phyloP scores from a whole-genome alignment of 192 early-diverging fungal genomes.

The Phycomyces blakesleeanus region DNA sequence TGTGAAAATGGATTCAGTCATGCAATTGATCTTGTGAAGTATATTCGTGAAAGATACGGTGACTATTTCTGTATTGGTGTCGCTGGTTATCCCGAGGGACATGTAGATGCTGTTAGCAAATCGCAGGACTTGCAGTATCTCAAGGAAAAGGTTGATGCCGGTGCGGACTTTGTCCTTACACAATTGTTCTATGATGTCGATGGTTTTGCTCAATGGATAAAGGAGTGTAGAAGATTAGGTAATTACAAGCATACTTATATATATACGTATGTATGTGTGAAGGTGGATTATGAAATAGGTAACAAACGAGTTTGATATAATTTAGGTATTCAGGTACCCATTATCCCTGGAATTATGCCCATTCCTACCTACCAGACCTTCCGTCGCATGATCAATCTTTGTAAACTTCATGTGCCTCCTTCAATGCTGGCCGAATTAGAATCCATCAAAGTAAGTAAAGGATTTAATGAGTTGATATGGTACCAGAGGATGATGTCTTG shows the following conservation, averaged over 20 bases:
- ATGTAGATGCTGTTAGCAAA: constrained; percentile 57
- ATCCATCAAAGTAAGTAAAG: constrained; percentile 63
- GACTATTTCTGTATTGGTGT: constrained; percentile 90
- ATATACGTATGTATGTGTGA: neutral
- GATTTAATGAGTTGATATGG: no score
- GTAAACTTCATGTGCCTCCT: constrained; percentile 66
- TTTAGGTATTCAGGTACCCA: constrained; percentile 48
- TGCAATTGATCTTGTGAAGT: constrained; percentile 75
- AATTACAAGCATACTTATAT: neutral
- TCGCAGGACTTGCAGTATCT: constrained; percentile 57
- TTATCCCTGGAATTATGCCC: constrained; percentile 88
- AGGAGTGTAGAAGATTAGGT: constrained; percentile 57
- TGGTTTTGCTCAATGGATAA: constrained; percentile 66
- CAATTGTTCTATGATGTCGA: constrained; percentile 84
- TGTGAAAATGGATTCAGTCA: constrained; percentile 71
- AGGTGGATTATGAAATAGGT: neutral
- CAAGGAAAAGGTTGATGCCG: constrained; percentile 74
- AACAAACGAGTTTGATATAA: neutral
- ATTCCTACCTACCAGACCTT: constrained; percentile 80
- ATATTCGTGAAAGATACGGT: constrained; percentile 72
- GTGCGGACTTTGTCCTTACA: constrained; percentile 81
- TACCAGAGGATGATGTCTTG: no score
- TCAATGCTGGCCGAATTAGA: constrained; percentile 60
- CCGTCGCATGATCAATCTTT: constrained; percentile 73
- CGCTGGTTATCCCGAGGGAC: constrained; percentile 84